Evolutionary conservation across 164 flowering plant species (phyloP), one percentile per base, ranked within the genome.

Genomic region (Macadamia tetraphylla): DNA sequence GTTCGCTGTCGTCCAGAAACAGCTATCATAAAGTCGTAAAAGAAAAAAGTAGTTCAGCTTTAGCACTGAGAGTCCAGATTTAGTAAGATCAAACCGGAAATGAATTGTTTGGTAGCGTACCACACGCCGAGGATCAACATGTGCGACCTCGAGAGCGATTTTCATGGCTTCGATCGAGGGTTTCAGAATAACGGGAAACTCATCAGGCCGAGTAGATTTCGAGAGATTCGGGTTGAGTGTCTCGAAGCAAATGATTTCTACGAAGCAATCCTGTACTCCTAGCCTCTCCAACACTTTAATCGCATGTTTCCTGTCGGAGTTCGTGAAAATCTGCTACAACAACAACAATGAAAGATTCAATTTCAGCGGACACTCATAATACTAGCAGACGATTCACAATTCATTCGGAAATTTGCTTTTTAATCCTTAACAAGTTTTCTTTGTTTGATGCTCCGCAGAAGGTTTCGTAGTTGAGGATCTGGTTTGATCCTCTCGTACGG

Each of bases 171-270:
- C 91, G 62, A 70, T 43, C 0, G 98, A 86, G 4, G 98, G 98
- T 70, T 93, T 93, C 69, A 91, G 69, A 66, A 91, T 72, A 8
- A 93, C 82, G 1, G 98, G 98, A 69, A 79, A 80, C 70, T 89
- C 89, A 6, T 87, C 84, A 0, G 86, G 87, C 4, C 84, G 78
- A 12, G 65, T 72, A 6, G 90, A 78, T 52, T 69, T 86, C 0
- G 83, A 64, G 6, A 91, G 75, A 61, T 88, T 79, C 3, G 94
- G 98, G 46, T 94, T 94, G 71, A 94, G 77, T 0, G 98, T 88
- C 77, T 94, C 97, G 78, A 94, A 94, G 72, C 94, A 91, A 30
- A 94, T 87, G 64, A 91, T 83, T 30, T 85, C 80, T 8, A 91
- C 97, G 72, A 91, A 91, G 66, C 98, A 94, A 35, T 86, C 94